These are phyloP conservation scores for Thinopyrum elongatum DNA, from an alignment of 176 grass and related monocot genomes.

Conservation along the genomic window DNA sequence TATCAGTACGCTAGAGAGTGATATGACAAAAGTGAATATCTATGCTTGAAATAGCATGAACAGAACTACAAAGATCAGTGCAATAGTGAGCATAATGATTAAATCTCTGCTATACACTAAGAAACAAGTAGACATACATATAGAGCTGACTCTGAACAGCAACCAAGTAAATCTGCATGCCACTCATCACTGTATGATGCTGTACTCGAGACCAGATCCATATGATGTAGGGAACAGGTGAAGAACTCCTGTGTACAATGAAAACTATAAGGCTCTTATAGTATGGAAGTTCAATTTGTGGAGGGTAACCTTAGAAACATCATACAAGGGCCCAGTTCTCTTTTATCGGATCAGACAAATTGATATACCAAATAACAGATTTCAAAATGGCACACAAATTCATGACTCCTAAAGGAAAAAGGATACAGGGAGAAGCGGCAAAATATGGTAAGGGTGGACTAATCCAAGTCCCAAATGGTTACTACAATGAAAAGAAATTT, in stretches of 20 bases:
- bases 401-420: not conserved
- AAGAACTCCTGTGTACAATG: slow-evolving; percentile 53
- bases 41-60: not conserved
- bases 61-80: not conserved
- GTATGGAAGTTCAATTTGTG: not conserved
- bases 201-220: slow-evolving; percentile 45
- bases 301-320: not conserved
- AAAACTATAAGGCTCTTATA: slow-evolving; percentile 16
- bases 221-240: slow-evolving; percentile 49
- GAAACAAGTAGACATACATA: slow-evolving; percentile 64
- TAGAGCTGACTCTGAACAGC: slow-evolving; percentile 92
- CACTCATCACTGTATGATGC: slow-evolving; percentile 60
- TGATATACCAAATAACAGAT: not conserved
- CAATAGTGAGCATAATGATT: not conserved
- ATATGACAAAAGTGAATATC: not conserved
- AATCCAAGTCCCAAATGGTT: too few relatives aligned
- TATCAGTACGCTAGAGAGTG: not conserved
- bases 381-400: not conserved
- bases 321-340: too few relatives aligned
- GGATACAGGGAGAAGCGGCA: not conserved
- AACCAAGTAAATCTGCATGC: slow-evolving; percentile 98
- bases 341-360: too few relatives aligned
- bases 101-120: not conserved
- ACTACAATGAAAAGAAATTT: too few relatives aligned
- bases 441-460: not conserved